A percentile compares a stretch with the other conserved stretches of the same genome.
Evolutionary conservation across 805 yeast genomes (phyloP).

Genomic region (Candida jianshihensis): DNA sequence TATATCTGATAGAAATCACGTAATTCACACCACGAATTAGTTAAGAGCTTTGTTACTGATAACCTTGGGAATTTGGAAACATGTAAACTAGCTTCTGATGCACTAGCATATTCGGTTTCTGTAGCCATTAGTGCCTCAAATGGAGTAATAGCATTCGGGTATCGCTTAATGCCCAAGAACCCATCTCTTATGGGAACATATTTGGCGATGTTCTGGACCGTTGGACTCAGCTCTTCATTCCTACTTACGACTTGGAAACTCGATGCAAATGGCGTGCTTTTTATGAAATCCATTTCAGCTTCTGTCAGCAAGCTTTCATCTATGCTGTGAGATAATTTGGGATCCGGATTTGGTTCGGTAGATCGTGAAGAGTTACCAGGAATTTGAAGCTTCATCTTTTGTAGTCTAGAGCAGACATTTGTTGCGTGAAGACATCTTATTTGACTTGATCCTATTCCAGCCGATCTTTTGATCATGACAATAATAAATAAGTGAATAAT

Average conservation of each 20-base stretch:
- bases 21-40: conserved; percentile 65
- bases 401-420: no score
- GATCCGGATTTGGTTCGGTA: no score
- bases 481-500: no score
- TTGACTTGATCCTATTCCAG: no score
- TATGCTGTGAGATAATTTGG: no score
- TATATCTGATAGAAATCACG: conserved; percentile 46
- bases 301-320: not conserved
- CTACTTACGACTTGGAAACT: not conserved
- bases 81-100: not conserved
- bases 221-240: not conserved
- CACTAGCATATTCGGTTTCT: not conserved
- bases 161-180: conserved; percentile 1
- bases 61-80: conserved; percentile 28
- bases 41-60: conserved; percentile 54
- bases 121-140: conserved; percentile 10
- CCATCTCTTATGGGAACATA: conserved; percentile 8
- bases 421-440: no score
- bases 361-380: no score
- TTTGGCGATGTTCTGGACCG: not conserved
- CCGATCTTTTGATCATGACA: no score
- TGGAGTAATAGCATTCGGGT: conserved; percentile 9
- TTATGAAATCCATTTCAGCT: conserved; percentile 4
- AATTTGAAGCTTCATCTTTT: no score
- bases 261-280: not conserved